Evolutionary conservation across 176 grass and related monocot genomes (phyloP).

Genomic region (Cymbopogon citratus): DNA sequence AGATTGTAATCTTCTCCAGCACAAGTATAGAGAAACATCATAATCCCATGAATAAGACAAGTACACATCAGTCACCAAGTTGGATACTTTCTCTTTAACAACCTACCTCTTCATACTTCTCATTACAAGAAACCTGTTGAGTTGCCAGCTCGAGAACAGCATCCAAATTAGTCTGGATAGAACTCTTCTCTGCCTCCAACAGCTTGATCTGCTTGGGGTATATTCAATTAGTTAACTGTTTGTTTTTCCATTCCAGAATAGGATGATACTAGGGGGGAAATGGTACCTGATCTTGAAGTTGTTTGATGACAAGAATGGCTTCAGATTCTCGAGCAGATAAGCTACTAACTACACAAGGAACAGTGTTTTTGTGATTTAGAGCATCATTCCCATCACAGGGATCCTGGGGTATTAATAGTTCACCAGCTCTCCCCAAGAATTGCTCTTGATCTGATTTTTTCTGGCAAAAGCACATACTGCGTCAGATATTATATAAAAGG

Average conservation of each 20-base stretch:
- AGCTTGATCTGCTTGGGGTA: constrained; percentile 62
- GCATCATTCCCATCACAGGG: constrained; percentile 20
- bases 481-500: constrained; percentile 7
- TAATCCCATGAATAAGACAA: neutral
- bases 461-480: constrained; percentile 15
- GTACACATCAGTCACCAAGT: neutral
- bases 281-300: constrained; percentile 83
- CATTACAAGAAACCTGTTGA: constrained; percentile 56
- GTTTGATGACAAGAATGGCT: constrained; percentile 87
- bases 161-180: constrained; percentile 76
- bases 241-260: constrained; percentile 12
- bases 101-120: constrained; percentile 77
- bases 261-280: neutral
- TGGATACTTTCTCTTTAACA: neutral
- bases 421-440: constrained; percentile 9
- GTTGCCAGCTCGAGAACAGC: constrained; percentile 67
- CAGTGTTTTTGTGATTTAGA: constrained; percentile 23
- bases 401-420: constrained; percentile 19
- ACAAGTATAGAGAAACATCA: neutral
- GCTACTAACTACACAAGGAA: constrained; percentile 19
- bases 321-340: constrained; percentile 80
- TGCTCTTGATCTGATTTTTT: constrained; percentile 38
- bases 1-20: neutral
- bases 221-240: constrained; percentile 12
- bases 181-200: constrained; percentile 75